Conservation (phyloP, 495 filamentous ascomycete genomes). For the Lepraria neglecta region DNA sequence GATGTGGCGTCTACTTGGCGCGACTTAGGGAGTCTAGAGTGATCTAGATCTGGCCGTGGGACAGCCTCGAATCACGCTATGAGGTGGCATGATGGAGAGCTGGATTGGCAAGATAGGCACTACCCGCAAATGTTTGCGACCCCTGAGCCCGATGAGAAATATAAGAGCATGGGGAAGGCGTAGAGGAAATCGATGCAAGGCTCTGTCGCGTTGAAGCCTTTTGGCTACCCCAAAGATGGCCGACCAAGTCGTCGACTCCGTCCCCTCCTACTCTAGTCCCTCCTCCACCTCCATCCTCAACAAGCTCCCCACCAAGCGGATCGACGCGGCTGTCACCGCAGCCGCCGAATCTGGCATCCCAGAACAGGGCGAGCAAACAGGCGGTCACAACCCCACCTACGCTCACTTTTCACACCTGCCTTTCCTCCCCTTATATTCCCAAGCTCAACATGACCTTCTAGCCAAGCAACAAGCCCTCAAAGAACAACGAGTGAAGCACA, state of each 20-base stretch:
- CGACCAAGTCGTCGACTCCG: background rate
- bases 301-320: background rate
- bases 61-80: background rate
- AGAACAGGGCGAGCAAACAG: conserved; percentile 3
- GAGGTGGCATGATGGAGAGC: background rate
- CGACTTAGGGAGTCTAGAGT: background rate
- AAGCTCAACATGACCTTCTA: background rate
- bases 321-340: background rate
- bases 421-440: background rate
- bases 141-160: background rate
- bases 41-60: background rate
- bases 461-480: background rate
- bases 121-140: background rate
- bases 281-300: background rate
- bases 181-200: background rate
- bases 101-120: background rate
- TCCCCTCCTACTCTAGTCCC: background rate
- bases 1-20: background rate
- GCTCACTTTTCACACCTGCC: background rate
- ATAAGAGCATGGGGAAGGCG: background rate
- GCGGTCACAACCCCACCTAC: background rate
- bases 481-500: background rate
- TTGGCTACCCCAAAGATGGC: background rate
- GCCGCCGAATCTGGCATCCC: conserved; percentile 1
- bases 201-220: background rate